A percentile compares a stretch with the other conserved stretches of the same genome.
These are phyloP conservation scores for Populus hybrid DNA, from an alignment of 441 rosid genomes.

Conservation along the genomic window DNA sequence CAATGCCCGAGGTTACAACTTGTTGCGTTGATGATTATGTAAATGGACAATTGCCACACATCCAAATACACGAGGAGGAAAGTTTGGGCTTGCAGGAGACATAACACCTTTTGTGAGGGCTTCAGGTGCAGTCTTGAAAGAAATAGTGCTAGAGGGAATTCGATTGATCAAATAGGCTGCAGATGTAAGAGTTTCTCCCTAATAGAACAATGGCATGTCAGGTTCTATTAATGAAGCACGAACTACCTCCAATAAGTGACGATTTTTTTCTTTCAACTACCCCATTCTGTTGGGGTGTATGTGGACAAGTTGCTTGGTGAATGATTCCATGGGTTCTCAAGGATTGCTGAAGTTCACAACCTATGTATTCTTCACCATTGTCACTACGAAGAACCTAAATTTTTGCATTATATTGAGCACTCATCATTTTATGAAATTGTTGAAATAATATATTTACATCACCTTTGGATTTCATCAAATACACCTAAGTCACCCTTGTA, in stretches of 20 bases:
- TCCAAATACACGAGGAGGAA: background rate
- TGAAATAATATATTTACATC: background rate
- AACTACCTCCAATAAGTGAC: background rate
- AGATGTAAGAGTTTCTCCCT: background rate
- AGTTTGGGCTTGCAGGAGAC: background rate
- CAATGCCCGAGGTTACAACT: background rate
- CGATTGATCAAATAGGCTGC: background rate
- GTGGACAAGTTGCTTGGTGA: background rate
- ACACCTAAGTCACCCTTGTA: slow-evolving; percentile 4
- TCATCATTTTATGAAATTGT: background rate
- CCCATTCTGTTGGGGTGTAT: background rate
- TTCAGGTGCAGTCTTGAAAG: background rate
- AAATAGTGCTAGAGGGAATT: background rate
- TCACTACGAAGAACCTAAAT: background rate
- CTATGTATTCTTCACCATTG: background rate
- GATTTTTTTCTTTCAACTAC: background rate
- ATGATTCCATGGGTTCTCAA: background rate
- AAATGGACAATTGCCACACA: slow-evolving; percentile 8
- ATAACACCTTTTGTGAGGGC: background rate
- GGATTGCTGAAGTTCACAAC: background rate
- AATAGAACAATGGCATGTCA: background rate
- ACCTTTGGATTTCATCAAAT: background rate
- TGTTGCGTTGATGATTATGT: background rate
- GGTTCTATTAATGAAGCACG: background rate
- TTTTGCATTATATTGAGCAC: background rate